phyloP scores from a whole-genome alignment of 2,329 filamentous ascomycete species.

The Bimuria novae-zelandiae region DNA sequence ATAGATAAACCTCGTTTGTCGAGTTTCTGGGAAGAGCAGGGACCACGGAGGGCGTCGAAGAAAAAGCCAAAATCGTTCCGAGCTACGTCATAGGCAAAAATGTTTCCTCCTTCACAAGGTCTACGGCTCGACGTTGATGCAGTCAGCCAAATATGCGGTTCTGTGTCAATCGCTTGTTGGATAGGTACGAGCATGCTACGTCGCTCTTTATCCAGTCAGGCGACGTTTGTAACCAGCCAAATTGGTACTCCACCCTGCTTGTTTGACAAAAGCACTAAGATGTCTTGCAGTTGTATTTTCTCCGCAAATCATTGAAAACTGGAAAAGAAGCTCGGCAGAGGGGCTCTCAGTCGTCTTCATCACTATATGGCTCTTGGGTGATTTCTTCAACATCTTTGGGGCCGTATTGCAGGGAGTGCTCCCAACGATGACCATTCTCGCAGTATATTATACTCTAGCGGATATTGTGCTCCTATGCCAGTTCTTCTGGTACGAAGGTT shows the following conservation, averaged over 20 bases:
- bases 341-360: constrained; percentile 91
- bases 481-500: constrained; percentile 95
- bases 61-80: neutral
- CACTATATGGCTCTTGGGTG: constrained; percentile 87
- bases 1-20: neutral
- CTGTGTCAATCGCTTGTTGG: constrained; percentile 97
- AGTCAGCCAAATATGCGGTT: constrained; percentile 90
- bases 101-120: constrained; percentile 60
- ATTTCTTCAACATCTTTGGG: constrained; percentile 97
- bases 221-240: too few relatives aligned
- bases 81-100: constrained; percentile 43
- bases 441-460: constrained; percentile 89
- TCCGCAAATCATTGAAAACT: constrained; percentile 95
- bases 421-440: constrained; percentile 95
- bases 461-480: constrained; percentile 87
- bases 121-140: constrained; percentile 83
- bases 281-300: constrained; percentile 75
- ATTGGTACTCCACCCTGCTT: too few relatives aligned
- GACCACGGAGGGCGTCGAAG: neutral
- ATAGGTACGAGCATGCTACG: constrained; percentile 53
- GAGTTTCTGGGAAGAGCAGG: neutral
- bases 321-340: constrained; percentile 80
- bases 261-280: constrained; percentile 11
- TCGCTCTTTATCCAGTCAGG: neutral
- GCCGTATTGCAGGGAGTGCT: constrained; percentile 87